Evolutionary conservation across 2,329 filamentous ascomycete genomes (phyloP).

Genomic region (Phaeomoniella chlamydospora): DNA sequence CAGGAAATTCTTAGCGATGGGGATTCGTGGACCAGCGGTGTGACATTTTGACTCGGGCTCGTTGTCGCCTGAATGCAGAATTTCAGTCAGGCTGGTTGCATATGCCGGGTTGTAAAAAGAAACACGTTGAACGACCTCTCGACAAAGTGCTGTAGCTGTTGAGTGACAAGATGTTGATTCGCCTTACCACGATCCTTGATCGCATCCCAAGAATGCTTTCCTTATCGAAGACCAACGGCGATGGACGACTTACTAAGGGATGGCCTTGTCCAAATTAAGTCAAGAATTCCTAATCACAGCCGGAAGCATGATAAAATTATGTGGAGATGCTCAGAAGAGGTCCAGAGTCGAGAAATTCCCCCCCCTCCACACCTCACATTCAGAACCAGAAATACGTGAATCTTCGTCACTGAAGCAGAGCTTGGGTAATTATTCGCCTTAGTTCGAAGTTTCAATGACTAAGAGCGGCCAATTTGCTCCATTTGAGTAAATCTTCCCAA

Average conservation of each 20-base stretch:
- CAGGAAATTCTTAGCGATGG: too few relatives aligned
- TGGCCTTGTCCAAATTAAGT: conserved; percentile 15
- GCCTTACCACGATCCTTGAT: too few relatives aligned
- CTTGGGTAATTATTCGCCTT: conserved; percentile 8
- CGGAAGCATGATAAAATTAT: background rate
- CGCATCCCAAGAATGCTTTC: too few relatives aligned
- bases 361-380: background rate
- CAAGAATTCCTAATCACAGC: conserved; percentile 15
- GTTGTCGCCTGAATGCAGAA: background rate
- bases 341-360: conserved; percentile 3
- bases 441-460: too few relatives aligned
- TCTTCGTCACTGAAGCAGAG: conserved; percentile 3
- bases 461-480: too few relatives aligned
- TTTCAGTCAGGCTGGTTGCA: conserved; percentile 1
- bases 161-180: too few relatives aligned
- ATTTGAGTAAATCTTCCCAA: too few relatives aligned
- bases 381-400: background rate
- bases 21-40: too few relatives aligned
- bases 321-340: background rate
- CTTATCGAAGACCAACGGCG: too few relatives aligned
- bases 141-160: conserved; percentile 2
- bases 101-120: conserved; percentile 4
- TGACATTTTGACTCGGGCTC: too few relatives aligned
- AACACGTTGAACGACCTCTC: conserved; percentile 1
- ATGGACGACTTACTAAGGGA: background rate